Percentiles rank a stretch among this genome's conserved stretches.
Conservation (phyloP, 768 basidiomycete species). For the Pulveroboletus ravenelii region DNA sequence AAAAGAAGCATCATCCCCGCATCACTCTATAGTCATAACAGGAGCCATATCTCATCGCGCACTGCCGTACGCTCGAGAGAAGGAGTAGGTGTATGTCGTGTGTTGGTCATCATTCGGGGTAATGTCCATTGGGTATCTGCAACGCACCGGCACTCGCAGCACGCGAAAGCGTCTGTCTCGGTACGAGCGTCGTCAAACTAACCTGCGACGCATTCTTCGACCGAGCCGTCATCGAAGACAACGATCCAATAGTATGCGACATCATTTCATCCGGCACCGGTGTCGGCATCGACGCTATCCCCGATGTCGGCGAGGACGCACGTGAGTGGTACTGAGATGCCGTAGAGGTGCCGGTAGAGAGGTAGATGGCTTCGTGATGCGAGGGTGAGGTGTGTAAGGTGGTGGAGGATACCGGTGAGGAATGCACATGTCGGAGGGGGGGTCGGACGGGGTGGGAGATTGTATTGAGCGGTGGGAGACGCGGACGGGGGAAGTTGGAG, state of each 20-base stretch:
- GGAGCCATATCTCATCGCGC: neutral
- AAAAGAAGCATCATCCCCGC: neutral
- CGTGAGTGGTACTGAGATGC: constrained; percentile 33
- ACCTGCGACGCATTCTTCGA: constrained; percentile 67
- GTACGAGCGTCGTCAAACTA: constrained; percentile 50
- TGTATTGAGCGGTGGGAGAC: constrained; percentile 19
- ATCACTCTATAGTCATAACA: neutral
- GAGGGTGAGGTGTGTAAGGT: constrained; percentile 1
- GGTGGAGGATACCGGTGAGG: constrained; percentile 15
- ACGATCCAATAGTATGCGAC: constrained; percentile 34
- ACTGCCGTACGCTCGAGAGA: neutral
- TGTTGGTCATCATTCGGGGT: constrained; percentile 2
- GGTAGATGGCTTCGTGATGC: constrained; percentile 20
- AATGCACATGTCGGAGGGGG: constrained; percentile 17
- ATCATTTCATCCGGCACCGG: constrained; percentile 10
- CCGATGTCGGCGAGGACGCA: constrained; percentile 27
- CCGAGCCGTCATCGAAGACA: constrained; percentile 44
- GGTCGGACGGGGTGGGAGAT: constrained; percentile 8
- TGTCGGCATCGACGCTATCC: neutral
- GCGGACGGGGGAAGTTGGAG: constrained; percentile 18
- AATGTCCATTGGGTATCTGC: constrained; percentile 13
- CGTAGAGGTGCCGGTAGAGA: constrained; percentile 27
- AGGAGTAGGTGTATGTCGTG: too few relatives aligned
- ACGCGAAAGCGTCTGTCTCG: constrained; percentile 41
- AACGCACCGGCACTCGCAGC: constrained; percentile 23